Percentiles rank a stretch among this genome's conserved stretches.
Evolutionary conservation across 179 eudicot species (phyloP).

Genomic region (Corrigiola litoralis): DNA sequence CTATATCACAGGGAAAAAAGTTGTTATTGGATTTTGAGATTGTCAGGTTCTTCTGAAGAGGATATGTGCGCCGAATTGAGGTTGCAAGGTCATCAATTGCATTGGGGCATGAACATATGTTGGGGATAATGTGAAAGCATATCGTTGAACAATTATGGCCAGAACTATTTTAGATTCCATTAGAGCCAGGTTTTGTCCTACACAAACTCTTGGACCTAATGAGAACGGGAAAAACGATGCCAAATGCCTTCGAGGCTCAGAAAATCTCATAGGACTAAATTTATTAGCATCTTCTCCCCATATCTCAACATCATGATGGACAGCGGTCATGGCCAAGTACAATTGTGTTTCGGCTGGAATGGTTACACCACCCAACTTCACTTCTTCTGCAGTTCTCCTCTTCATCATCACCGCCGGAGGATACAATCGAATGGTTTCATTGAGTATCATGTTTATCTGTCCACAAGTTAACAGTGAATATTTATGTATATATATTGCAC

Average conservation of each 20-base stretch:
- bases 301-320: slow-evolving; percentile 48
- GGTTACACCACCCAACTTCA: slow-evolving; percentile 33
- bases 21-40: too few species aligned
- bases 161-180: slow-evolving; percentile 47
- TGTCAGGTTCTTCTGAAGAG: slow-evolving; percentile 35
- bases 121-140: slow-evolving; percentile 41
- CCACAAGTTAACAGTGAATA: too few species aligned
- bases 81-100: slow-evolving; percentile 47
- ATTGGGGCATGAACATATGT: slow-evolving; percentile 62
- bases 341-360: slow-evolving; percentile 50
- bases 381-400: slow-evolving; percentile 33
- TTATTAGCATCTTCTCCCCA: slow-evolving; percentile 66
- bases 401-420: slow-evolving; percentile 49
- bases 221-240: slow-evolving; percentile 53
- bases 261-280: slow-evolving; percentile 59
- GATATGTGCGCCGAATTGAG: slow-evolving; percentile 62
- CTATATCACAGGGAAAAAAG: too few species aligned
- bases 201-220: slow-evolving; percentile 50
- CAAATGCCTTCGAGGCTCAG: slow-evolving; percentile 35
- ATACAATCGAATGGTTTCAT: slow-evolving; percentile 58
- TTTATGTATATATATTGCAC: too few species aligned
- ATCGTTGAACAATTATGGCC: slow-evolving; percentile 41
- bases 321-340: slow-evolving; percentile 43
- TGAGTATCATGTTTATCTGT: slow-evolving; percentile 52
- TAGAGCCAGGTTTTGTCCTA: slow-evolving; percentile 54